Base-by-base conservation (phyloP, 352 stramenopile species). In the Globisporangium lucens region DNA sequence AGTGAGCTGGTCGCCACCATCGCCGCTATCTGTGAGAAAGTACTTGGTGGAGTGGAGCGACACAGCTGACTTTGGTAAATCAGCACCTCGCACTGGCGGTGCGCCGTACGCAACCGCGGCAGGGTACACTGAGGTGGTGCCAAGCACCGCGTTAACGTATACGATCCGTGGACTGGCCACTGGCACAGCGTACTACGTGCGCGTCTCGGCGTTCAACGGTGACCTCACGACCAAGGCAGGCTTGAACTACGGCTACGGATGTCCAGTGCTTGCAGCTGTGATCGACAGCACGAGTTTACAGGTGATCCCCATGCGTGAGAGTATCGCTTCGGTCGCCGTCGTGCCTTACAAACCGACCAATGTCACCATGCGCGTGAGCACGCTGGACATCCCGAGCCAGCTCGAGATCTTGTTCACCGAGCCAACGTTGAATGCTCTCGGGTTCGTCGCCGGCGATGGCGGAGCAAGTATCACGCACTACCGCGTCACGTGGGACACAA, bases 131-230 rank as follows among this genome's bases (percentile, higher is more conserved):
- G 69, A 91, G 22, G 77, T 97, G 0, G 68, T 93, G 1, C 29
- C 61, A 0, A 67, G 67, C 61, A 12, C 76, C 6, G 13, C 67
- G 33, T 64, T 75, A 2, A 72, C 71, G 5, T 96, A 98, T 74
- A 88, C 86, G 4, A 97, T 99, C 61, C 61, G 74, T 6, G 85
- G 82, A 17, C 79, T 98, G 41, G 72, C 77, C 1, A 85, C 89
- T 9, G 93, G 84, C 6, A 80, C 87, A 3, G 59, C 79, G 9
- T 98, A 98, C 67, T 96, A 84, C 56, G 85, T 98, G 5, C 85
- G 91, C 2, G 93, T 99, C 3, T 90, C 88, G 1, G 85, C 92
- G 17, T 90, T 87, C 69, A 98, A 98, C 61, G 86, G 89, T n/a
- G 73, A 93, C 22, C 15, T 82, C 3, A 17, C 56, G 0, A 61